Conservation (phyloP, 2,329 filamentous ascomycete genomes). For the Tolypocladium amazonense region DNA sequence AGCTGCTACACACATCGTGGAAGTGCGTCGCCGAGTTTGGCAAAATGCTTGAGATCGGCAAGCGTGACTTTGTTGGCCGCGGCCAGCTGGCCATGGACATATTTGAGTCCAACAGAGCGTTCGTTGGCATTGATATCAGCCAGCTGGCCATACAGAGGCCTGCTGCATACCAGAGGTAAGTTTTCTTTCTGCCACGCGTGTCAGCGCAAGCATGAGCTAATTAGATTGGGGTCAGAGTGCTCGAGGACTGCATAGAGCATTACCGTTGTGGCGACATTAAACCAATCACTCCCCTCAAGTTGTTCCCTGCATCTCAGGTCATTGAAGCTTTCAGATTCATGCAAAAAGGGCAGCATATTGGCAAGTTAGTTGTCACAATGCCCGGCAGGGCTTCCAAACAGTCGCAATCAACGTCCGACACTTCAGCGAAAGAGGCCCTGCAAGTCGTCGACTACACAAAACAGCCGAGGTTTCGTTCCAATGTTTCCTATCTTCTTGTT, state of each 20-base stretch:
- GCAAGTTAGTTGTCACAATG: constrained; percentile 9
- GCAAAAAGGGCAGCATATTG: constrained; percentile 11
- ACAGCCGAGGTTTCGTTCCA: not conserved
- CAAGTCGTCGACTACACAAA: not conserved
- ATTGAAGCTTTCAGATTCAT: constrained; percentile 9
- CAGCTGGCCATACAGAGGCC: not conserved
- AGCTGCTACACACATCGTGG: constrained; percentile 20
- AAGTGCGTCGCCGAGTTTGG: constrained; percentile 22
- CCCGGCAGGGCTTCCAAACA: not conserved
- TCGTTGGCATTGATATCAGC: constrained; percentile 19
- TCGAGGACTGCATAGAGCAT: not conserved
- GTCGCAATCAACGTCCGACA: not conserved
- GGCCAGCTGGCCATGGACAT: constrained; percentile 30
- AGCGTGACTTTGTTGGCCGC: constrained; percentile 22
- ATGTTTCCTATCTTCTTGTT: constrained; percentile 9
- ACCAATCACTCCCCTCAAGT: constrained; percentile 5
- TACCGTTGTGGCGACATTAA: not conserved
- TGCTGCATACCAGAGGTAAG: not conserved
- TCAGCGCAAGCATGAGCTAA: not conserved
- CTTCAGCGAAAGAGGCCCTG: not conserved
- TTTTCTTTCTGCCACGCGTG: not conserved
- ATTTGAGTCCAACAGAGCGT: constrained; percentile 24
- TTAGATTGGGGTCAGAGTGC: not conserved
- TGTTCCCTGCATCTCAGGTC: constrained; percentile 5
- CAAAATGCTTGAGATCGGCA: constrained; percentile 24